Evolutionary conservation across 148 eudicot species (phyloP).

Genomic region (Dianthus caryophyllus): DNA sequence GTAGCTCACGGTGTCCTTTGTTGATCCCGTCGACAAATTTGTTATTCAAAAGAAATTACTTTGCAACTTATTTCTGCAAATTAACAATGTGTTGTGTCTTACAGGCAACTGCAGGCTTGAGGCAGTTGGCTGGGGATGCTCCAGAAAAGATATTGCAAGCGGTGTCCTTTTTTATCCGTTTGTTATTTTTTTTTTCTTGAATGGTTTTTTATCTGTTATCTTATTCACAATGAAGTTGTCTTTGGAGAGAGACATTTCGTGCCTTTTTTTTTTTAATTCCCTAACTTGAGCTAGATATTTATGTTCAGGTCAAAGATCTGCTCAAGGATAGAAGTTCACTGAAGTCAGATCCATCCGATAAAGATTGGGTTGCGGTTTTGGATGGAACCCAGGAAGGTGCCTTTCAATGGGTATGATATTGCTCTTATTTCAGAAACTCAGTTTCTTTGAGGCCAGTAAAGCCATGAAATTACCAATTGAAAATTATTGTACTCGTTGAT

Average conservation of each 20-base stretch:
- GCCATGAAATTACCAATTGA: not conserved
- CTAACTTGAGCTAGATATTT: slow-evolving; percentile 16
- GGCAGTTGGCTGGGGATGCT: slow-evolving; percentile 82
- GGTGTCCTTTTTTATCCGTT: slow-evolving; percentile 32
- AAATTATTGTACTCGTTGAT: not conserved
- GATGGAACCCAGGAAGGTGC: slow-evolving; percentile 99
- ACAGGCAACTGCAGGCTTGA: slow-evolving; percentile 97
- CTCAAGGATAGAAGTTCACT: slow-evolving; percentile 59
- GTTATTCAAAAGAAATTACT: not conserved
- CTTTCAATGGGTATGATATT: slow-evolving; percentile 85
- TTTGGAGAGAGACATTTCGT: not conserved
- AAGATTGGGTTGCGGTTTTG: slow-evolving; percentile 74
- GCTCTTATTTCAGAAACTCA: not conserved
- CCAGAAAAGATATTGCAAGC: slow-evolving; percentile 90
- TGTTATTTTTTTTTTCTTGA: no score
- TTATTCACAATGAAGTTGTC: not conserved
- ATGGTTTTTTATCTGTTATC: no score
- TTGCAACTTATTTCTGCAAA: not conserved
- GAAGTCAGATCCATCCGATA: slow-evolving; percentile 55
- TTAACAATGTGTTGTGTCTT: slow-evolving; percentile 6
- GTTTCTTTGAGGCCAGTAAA: not conserved
- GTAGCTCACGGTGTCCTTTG: slow-evolving; percentile 22
- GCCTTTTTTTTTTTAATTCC: no score
- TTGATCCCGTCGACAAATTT: slow-evolving; percentile 5
- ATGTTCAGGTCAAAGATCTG: slow-evolving; percentile 63